Evolutionary conservation across 345 rosid genomes (phyloP), one percentile per base, ranked within the genome.

Genomic region (Pistacia vera): DNA sequence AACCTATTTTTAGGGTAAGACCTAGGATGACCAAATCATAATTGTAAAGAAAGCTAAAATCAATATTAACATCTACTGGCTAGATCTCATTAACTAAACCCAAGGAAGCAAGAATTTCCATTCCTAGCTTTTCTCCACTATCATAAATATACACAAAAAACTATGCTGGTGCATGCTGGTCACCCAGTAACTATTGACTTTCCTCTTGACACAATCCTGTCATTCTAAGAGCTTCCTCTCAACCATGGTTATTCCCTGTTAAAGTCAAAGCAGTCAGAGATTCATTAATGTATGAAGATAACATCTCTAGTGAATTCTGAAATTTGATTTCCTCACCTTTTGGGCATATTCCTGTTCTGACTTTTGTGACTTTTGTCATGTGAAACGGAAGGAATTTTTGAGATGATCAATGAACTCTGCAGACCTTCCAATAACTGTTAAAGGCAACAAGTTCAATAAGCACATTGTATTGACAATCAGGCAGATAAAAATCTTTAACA

Each of bases 371-470:
- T 83, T 86, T 62, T 94, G 77, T 88, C 94, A 75, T 89, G 93
- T n/a, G 87, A 87, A 35, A 84, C 81, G 3, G 96, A 90, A 4
- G 97, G 99, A 63, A 88, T 86, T 85, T 94, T 94, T 10, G 93
- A 85, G 76, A 88, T 85, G 82, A 88, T 86, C 90, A 94, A 79
- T 18, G 99, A 94, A 77, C 96, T 89, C 82, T 97, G 98, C 38
- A 97, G 81, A 73, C 99, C 98, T 84, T 97, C 99, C 77, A 97
- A 85, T 65, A 97, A 87, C 99, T 97, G 87, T 55, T 3, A 1
- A 13, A 59, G 46, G n/a, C 28, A 77, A 68, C 41, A 58, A 33
- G 49, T 28, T 28, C 17, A 54, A 30, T 22, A 72, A 68, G 57
- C 55, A 46, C 57, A 2, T 14, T 1, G 16, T 1, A 3, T 54